Conservation (phyloP, 2,329 filamentous ascomycete species). For the Nannizzia gypsea region DNA sequence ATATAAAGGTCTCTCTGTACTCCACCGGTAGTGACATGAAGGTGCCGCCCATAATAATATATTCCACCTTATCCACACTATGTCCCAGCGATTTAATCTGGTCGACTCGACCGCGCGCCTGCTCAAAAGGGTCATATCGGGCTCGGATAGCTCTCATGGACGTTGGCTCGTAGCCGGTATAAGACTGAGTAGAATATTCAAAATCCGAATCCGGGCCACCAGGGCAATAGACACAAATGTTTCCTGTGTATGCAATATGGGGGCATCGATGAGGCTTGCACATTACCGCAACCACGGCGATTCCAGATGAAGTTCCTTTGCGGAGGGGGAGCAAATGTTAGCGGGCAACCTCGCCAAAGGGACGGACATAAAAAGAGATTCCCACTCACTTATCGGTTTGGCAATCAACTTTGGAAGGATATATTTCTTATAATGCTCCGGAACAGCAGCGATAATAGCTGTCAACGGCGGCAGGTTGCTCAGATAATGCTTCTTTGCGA, state of each 20-base stretch:
- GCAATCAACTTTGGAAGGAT: slow-evolving; percentile 92
- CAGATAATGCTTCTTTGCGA: slow-evolving; percentile 85
- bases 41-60: slow-evolving; percentile 98
- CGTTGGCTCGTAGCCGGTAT: slow-evolving; percentile 95
- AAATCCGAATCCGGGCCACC: slow-evolving; percentile 97
- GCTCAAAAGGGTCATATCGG: slow-evolving; percentile 94
- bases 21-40: slow-evolving; percentile 92
- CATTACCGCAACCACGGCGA: slow-evolving; percentile 98
- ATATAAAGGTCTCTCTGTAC: slow-evolving; percentile 88
- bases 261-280: slow-evolving; percentile 97
- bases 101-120: slow-evolving; percentile 88
- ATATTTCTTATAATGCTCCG: slow-evolving; percentile 99
- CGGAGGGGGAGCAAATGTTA: not conserved
- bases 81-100: slow-evolving; percentile 93
- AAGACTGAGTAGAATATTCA: slow-evolving; percentile 97
- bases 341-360: not conserved
- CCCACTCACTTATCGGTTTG: slow-evolving; percentile 70
- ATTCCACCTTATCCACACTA: slow-evolving; percentile 97
- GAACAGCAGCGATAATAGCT: slow-evolving; percentile 93
- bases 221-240: slow-evolving; percentile 98
- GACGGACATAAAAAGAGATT: not conserved
- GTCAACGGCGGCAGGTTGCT: slow-evolving; percentile 82
- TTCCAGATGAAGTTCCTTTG: slow-evolving; percentile 83
- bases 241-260: slow-evolving; percentile 95
- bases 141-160: slow-evolving; percentile 97